Evolutionary conservation across 805 yeast species (phyloP), one percentile per base, ranked within the genome.

Genomic region (Candida tallmaniae): DNA sequence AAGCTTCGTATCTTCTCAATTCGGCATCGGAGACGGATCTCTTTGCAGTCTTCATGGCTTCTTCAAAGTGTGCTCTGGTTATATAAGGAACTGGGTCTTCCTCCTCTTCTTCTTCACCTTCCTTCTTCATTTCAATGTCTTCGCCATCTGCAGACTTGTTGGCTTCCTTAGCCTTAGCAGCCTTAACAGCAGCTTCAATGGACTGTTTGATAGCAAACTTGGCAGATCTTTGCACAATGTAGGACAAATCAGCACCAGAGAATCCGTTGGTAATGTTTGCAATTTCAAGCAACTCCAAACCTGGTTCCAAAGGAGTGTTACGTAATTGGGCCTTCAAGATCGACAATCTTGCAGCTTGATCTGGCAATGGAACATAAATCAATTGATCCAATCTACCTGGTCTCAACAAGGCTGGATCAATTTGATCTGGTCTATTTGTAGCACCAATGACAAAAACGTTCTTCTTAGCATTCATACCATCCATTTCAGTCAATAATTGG

Each of bases 391-490:
- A 79, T 74, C 99, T 84, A 53, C 99, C 99, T 8, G 99, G 98
- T 74, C 98, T 88, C 65, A 93, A 74, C 56, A 93, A 78, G 23
- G 98, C 98, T 16, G 98, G 97, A 59, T 93, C 99, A 50, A 93
- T 93, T 71, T 93, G 97, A 64, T 94, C 99, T 26, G 99, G 99
- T 73, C 99, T 81, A 69, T 93, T 93, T 38, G 99, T 93, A 27
- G 99, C 99, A 68, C 98, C 99, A 68, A 93, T 87, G 38, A 93
- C 97, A 57, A 93, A 93, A 23, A 93, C 98, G 57, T 93, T 93
- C 80, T 93, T 93, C 74, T 93, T 93, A 45, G 97, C 96, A 60
- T 93, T 93, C 98, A 93, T 93, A 78, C 99, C 99, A 66, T 93
- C 99, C 98, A 93, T 93, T 70, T 89, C 96, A 6, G 97, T 88